phyloP scores from a whole-genome alignment of 371 early-diverging fungal species.

The Zopfochytrium polystomum region DNA sequence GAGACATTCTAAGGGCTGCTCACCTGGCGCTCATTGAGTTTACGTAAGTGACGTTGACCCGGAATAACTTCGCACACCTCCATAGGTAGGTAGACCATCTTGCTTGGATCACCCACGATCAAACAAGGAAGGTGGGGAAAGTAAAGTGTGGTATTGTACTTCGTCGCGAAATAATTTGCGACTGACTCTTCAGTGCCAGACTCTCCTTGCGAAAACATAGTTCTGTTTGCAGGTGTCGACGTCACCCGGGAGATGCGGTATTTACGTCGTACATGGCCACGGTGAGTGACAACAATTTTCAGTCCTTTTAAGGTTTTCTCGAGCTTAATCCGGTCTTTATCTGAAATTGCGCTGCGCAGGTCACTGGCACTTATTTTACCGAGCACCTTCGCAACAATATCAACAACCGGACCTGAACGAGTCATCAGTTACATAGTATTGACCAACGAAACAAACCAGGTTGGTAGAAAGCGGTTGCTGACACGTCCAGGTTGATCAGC shows the following conservation, averaged over 20 bases:
- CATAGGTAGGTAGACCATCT: conserved; percentile 67
- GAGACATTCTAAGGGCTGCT: conserved; percentile 4
- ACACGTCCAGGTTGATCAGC: conserved; percentile 80
- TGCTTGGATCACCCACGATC: conserved; percentile 56
- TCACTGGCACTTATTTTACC: conserved; percentile 58
- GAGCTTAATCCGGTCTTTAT: conserved; percentile 60
- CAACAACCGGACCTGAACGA: conserved; percentile 45
- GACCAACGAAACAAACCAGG: conserved; percentile 40
- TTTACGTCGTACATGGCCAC: conserved; percentile 61
- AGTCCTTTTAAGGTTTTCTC: conserved; percentile 69
- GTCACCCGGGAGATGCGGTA: conserved; percentile 70
- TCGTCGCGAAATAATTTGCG: conserved; percentile 65
- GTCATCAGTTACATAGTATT: too few relatives aligned
- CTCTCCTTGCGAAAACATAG: conserved; percentile 56
- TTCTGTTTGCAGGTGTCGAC: conserved; percentile 56
- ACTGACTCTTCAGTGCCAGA: conserved; percentile 58
- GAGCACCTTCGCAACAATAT: conserved; percentile 60
- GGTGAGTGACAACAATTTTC: conserved; percentile 69
- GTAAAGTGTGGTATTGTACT: conserved; percentile 63
- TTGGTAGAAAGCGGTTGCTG: conserved; percentile 80
- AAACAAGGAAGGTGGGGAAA: conserved; percentile 84
- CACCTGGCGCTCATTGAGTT: conserved; percentile 70
- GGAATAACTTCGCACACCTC: conserved; percentile 80
- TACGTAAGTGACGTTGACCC: conserved; percentile 74
- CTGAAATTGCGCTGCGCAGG: conserved; percentile 55